These are phyloP conservation scores for Microsporum audouinii DNA, from an alignment of 2,329 filamentous ascomycete genomes.

Conservation along the genomic window DNA sequence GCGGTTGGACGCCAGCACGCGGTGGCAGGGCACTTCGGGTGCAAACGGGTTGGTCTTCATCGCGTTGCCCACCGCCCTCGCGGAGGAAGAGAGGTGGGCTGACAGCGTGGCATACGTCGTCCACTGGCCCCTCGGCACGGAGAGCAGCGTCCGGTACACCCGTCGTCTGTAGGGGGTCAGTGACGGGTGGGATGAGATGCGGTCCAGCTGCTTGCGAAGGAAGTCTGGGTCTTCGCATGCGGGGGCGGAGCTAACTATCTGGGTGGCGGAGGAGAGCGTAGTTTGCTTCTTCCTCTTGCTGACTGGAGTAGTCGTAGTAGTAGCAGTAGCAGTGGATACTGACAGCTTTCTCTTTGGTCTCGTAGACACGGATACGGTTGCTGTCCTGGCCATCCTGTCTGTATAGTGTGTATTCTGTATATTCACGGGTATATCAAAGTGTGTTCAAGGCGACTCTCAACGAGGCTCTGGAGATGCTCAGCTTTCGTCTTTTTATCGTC, in stretches of 20 bases:
- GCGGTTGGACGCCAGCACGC: constrained; percentile 63
- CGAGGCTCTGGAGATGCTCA: not conserved
- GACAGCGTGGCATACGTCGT: constrained; percentile 69
- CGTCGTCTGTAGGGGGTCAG: constrained; percentile 41
- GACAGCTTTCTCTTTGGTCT: not conserved
- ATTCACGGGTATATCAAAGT: no score
- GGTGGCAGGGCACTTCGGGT: constrained; percentile 68
- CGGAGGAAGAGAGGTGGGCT: constrained; percentile 55
- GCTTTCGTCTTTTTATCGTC: not conserved
- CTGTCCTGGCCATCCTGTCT: not conserved
- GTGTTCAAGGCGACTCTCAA: not conserved
- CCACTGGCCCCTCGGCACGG: constrained; percentile 63
- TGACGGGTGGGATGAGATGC: constrained; percentile 35
- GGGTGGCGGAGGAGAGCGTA: not conserved
- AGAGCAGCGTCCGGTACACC: constrained; percentile 61
- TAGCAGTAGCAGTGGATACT: not conserved
- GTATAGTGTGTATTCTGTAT: not conserved
- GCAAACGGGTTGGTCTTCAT: constrained; percentile 71
- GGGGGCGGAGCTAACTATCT: not conserved
- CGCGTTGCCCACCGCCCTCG: constrained; percentile 66
- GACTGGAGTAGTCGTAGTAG: not conserved
- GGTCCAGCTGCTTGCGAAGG: constrained; percentile 21
- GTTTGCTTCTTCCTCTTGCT: not conserved
- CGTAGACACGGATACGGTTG: not conserved
- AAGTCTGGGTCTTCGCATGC: not conserved